These are phyloP conservation scores for Protomyces gravidus DNA, from an alignment of 1,139 yeast species.

Conservation along the genomic window DNA sequence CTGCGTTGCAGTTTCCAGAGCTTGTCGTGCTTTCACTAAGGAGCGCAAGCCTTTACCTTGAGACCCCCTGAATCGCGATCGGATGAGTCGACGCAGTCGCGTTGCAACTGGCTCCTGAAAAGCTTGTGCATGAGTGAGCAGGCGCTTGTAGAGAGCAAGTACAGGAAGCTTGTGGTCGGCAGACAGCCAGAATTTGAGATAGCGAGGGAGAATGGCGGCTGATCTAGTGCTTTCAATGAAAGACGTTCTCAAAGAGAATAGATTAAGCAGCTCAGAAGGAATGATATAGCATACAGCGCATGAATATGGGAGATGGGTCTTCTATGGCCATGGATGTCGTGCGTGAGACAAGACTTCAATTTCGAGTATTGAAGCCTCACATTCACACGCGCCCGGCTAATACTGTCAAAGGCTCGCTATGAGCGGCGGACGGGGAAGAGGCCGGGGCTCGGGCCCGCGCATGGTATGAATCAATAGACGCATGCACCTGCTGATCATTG, in stretches of 20 bases:
- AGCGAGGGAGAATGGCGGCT: neutral
- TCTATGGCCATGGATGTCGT: no score
- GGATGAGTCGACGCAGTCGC: neutral
- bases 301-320: no score
- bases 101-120: neutral
- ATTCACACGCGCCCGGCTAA: no score
- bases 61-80: neutral
- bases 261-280: no score
- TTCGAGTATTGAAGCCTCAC: no score
- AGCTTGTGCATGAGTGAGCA: neutral
- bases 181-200: conserved; percentile 14
- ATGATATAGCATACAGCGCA: no score
- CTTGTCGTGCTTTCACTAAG: neutral
- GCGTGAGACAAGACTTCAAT: no score
- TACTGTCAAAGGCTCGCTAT: neutral
- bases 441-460: conserved; percentile 23
- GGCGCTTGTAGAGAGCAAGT: conserved; percentile 2
- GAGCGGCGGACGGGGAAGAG: conserved; percentile 13
- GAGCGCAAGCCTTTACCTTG: conserved; percentile 16
- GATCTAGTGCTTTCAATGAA: no score
- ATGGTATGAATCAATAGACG: neutral
- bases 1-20: neutral
- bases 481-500: neutral
- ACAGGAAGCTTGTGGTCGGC: conserved; percentile 12
- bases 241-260: no score